Conservation (phyloP, 2,329 filamentous ascomycete genomes). For the Fusarium sp. region DNA sequence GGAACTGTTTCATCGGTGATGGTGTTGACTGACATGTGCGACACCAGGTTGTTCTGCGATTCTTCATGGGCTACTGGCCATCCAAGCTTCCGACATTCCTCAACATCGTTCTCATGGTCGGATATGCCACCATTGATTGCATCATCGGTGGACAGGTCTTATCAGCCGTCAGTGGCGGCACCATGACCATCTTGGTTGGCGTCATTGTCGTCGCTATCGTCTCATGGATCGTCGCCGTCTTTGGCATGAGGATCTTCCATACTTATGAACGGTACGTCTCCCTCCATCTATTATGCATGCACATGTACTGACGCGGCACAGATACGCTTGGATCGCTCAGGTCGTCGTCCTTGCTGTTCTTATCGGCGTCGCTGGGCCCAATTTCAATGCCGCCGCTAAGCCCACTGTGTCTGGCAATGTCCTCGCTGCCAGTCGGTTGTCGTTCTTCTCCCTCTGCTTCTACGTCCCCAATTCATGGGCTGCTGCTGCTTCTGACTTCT, state of each 20-base stretch:
- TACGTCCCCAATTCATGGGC: slow-evolving; percentile 68
- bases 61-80: slow-evolving; percentile 75
- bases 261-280: slow-evolving; percentile 67
- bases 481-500: slow-evolving; percentile 79
- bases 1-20: too few species aligned
- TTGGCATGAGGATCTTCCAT: slow-evolving; percentile 65
- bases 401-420: slow-evolving; percentile 68
- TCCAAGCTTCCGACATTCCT: slow-evolving; percentile 45
- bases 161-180: slow-evolving; percentile 71
- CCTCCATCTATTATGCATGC: not conserved
- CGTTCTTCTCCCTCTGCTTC: slow-evolving; percentile 75
- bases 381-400: slow-evolving; percentile 70
- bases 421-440: slow-evolving; percentile 67
- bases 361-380: slow-evolving; percentile 70
- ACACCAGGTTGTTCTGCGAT: slow-evolving; percentile 69
- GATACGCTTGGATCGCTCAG: slow-evolving; percentile 67
- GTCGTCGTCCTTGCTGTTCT: slow-evolving; percentile 78
- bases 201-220: slow-evolving; percentile 80
- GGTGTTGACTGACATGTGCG: not conserved
- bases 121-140: slow-evolving; percentile 80
- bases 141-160: slow-evolving; percentile 84
- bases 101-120: slow-evolving; percentile 71
- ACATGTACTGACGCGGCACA: slow-evolving; percentile 18
- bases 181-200: slow-evolving; percentile 76
- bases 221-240: slow-evolving; percentile 77